A percentile compares a stretch with the other conserved stretches of the same genome.
Evolutionary conservation across 2,329 filamentous ascomycete genomes (phyloP).

Genomic region (Lasiodiplodia sp.): DNA sequence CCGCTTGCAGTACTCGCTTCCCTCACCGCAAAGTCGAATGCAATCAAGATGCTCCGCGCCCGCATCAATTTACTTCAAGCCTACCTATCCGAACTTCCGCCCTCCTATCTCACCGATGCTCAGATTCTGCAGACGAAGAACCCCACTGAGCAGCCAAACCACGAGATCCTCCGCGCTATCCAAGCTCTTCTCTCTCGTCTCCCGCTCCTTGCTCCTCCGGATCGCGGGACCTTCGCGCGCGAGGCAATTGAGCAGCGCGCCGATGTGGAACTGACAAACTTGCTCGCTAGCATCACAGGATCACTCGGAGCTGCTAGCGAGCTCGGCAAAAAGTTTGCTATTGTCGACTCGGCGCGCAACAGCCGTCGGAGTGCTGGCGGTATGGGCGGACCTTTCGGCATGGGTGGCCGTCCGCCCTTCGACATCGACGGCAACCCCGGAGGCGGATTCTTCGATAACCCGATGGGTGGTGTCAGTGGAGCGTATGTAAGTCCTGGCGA

Average conservation of each 20-base stretch:
- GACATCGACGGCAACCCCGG: constrained; percentile 15
- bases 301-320: constrained; percentile 75
- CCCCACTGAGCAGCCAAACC: constrained; percentile 53
- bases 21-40: constrained; percentile 88
- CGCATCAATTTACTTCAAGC: constrained; percentile 62
- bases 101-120: constrained; percentile 65
- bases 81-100: constrained; percentile 78
- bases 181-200: constrained; percentile 85
- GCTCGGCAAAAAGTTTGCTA: constrained; percentile 74
- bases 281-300: constrained; percentile 78
- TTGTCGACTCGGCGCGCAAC: constrained; percentile 50
- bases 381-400: not conserved
- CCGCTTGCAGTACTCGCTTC: constrained; percentile 59
- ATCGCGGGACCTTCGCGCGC: constrained; percentile 68
- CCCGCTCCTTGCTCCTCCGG: constrained; percentile 78
- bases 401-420: constrained; percentile 3
- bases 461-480: constrained; percentile 1
- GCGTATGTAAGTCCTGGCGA: constrained; percentile 25
- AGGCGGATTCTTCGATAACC: constrained; percentile 13
- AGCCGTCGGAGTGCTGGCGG: constrained; percentile 1
- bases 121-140: constrained; percentile 40
- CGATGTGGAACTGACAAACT: constrained; percentile 78
- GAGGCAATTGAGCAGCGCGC: constrained; percentile 81
- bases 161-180: constrained; percentile 84
- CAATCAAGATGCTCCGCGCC: constrained; percentile 87